These are phyloP conservation scores for Ogataea allantospora DNA, from an alignment of 805 yeast genomes.

Conservation along the genomic window DNA sequence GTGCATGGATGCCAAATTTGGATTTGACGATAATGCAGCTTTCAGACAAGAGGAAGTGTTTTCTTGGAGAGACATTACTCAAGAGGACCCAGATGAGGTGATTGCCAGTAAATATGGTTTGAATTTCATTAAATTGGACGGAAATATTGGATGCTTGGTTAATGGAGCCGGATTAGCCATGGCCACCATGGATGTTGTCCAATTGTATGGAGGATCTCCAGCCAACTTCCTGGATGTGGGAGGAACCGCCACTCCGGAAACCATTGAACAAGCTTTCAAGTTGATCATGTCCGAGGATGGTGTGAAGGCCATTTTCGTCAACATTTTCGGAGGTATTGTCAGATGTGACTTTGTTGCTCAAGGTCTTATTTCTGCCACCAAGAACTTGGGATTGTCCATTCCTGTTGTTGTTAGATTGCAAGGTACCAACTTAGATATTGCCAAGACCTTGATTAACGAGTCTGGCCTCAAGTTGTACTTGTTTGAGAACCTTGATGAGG, in stretches of 20 bases:
- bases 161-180: constrained; percentile 99
- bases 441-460: constrained; percentile 78
- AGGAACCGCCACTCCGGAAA: constrained; percentile 99
- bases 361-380: constrained; percentile 94
- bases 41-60: constrained; percentile 94
- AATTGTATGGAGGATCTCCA: constrained; percentile 97
- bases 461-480: constrained; percentile 93
- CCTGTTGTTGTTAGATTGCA: constrained; percentile 98
- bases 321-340: constrained; percentile 99
- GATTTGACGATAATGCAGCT: constrained; percentile 94
- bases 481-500: constrained; percentile 90
- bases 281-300: constrained; percentile 84
- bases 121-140: constrained; percentile 96
- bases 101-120: constrained; percentile 86
- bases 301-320: constrained; percentile 94
- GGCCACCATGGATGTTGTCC: constrained; percentile 99
- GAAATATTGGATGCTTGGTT: constrained; percentile 97
- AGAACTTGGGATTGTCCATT: constrained; percentile 82
- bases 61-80: constrained; percentile 95
- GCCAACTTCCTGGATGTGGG: constrained; percentile 99
- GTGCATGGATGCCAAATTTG: constrained; percentile 99
- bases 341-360: constrained; percentile 98
- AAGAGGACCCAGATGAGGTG: constrained; percentile 97
- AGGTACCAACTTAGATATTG: constrained; percentile 93
- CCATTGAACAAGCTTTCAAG: constrained; percentile 95